Percentiles rank a stretch among this genome's conserved stretches.
Conservation (phyloP, 345 rosid genomes). For the Geranium brycei region DNA sequence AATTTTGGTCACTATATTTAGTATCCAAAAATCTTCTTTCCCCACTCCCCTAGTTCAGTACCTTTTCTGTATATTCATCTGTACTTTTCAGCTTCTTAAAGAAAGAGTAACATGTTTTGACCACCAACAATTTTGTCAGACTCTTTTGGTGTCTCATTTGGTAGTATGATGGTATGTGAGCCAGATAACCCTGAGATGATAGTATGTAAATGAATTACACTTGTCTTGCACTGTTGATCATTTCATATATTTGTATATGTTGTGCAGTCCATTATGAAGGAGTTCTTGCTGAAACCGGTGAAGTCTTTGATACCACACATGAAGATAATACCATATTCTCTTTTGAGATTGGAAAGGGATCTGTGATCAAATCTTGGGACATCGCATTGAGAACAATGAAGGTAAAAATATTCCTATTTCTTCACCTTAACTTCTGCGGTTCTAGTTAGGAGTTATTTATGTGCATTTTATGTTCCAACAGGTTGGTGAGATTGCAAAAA, state of each 20-base stretch:
- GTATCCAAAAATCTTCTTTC: too few species aligned
- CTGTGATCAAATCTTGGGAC: constrained; percentile 86
- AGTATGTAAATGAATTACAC: neutral
- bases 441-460: neutral
- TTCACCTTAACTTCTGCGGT: neutral
- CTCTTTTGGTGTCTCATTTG: too few species aligned
- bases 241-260: neutral
- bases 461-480: constrained; percentile 15
- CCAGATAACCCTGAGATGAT: neutral
- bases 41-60: too few species aligned
- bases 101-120: too few species aligned
- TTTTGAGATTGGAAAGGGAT: constrained; percentile 74
- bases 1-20: too few species aligned
- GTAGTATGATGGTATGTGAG: neutral
- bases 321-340: constrained; percentile 82
- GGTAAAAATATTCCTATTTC: constrained; percentile 22
- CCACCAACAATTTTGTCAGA: too few species aligned
- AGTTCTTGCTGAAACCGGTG: constrained; percentile 62
- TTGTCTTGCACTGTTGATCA: neutral
- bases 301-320: constrained; percentile 74
- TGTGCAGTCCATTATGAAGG: constrained; percentile 83
- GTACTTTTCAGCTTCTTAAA: too few species aligned
- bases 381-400: constrained; percentile 73
- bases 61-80: too few species aligned
- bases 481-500: constrained; percentile 94